Evolutionary conservation across 768 basidiomycete genomes (phyloP), one percentile per base, ranked within the genome.

Genomic region (Suillus luteus): DNA sequence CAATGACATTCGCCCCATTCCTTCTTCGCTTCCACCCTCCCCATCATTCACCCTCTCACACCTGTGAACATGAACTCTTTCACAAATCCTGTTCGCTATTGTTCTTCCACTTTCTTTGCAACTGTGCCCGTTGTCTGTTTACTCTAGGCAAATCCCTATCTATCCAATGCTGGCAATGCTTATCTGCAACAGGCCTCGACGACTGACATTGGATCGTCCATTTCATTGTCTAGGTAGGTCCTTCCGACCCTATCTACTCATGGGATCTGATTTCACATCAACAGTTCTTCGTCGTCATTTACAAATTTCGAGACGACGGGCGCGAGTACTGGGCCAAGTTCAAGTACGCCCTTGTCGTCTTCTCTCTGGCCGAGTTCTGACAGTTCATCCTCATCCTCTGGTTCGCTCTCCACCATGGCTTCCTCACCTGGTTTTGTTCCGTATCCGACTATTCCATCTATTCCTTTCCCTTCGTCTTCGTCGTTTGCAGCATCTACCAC

Each of bases 321-420:
- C 7, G 8, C 17, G 55, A 64, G 62, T 31, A 52, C 54, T 37
- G 48, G 27, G 37, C 33, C 64, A 63, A 48, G 19, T 10, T 64
- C 55, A 41, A 55, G 38, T 65, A 58, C 55, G 46, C 27, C 41
- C 38, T 31, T 41, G n/a, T 57, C 15, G 27, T 40, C 64, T 22
- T 64, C 57, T 43, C 31, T 37, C 40, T 43, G 24, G 40, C 15
- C 57, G 24, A 62, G 5, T 24, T 38, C 62, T 65, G 27, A 64
- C 48, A 22, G 24, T 41, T 49, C 31, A 17, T 54, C 61, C 8
- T 49, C 31, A 17, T 54, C 61, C 8, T 17, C 51, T 11, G 58
- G 10, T 63, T n/a, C 49, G 14, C 59, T 31, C 49, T 62, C 10
- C 27, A 62, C 63, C 17, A 37, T 62, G 37, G 14, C 35, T 14